Evolutionary conservation across 2,329 filamentous ascomycete genomes (phyloP), one percentile per base, ranked within the genome.

Genomic region (Tolypocladium album): DNA sequence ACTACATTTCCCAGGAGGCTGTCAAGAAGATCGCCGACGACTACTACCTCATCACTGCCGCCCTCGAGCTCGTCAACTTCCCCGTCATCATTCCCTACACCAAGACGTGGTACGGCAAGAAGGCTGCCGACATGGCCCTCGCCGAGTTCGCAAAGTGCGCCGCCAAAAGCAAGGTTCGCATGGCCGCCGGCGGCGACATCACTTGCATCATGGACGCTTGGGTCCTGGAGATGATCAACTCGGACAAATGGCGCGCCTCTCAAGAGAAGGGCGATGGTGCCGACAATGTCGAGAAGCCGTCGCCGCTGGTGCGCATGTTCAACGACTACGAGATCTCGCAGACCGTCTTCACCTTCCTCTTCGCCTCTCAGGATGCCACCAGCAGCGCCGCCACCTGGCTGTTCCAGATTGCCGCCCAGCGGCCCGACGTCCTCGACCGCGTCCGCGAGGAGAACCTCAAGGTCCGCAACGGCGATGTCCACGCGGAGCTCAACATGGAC

Each of bases 21-120:
- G 87, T 97, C 69, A 93, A 95, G 83, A 92, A 90, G 80, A 94
- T 97, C 65, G 89, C 93, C 63, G 89, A 96, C 75, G 92, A 97
- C 76, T 99, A 96, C 79, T 97, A 96, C 76, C 84, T 93, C 65
- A 96, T 97, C 72, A 97, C 94, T 17, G 93, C 89, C 61, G 94
- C 94, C 27, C 84, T 97, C 66, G 94, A 99, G 76, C 84, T 97
- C 55, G 94, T 99, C 80, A 97, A 97, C 80, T 96, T 97, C 80
- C 93, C 94, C 61, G 89, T 97, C 76, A 97, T 97, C 72, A 76
- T 97, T 47, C 93, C 93, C 45, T 97, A 85, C 80, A 97, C 92
- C 72, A 93, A 92, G 80, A 92, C 92, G 6, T 97, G 92, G 92
- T 95, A 96, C 71, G 94, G 93, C 68, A 96, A 97, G 83, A 95